Evolutionary conservation across 2,329 filamentous ascomycete genomes (phyloP).

Genomic region (Sarocladiaceae sp.): DNA sequence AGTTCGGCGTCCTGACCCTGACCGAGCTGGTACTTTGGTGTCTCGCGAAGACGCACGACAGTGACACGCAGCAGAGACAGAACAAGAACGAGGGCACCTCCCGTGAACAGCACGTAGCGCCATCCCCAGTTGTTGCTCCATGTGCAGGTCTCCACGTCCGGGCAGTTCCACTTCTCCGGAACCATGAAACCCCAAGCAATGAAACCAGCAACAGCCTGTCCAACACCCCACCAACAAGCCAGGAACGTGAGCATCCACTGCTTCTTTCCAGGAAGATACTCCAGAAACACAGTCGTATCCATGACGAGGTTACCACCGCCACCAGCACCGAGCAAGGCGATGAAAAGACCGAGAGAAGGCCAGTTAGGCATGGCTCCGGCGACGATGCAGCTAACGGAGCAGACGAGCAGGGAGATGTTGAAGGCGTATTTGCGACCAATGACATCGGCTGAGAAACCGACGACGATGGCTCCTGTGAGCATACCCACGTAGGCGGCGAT

Average conservation of each 20-base stretch:
- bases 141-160: constrained; percentile 39
- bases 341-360: constrained; percentile 59
- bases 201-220: constrained; percentile 42
- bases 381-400: constrained; percentile 51
- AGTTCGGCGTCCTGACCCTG: constrained; percentile 44
- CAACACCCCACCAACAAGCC: constrained; percentile 47
- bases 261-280: constrained; percentile 42
- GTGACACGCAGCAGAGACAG: constrained; percentile 42
- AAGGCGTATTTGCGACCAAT: constrained; percentile 66
- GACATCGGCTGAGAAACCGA: constrained; percentile 64
- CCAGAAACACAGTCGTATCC: constrained; percentile 48
- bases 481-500: constrained; percentile 57
- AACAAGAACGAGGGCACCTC: constrained; percentile 38
- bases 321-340: constrained; percentile 60
- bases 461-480: constrained; percentile 58
- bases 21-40: constrained; percentile 44
- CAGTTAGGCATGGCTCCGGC: constrained; percentile 66
- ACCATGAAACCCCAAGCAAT: constrained; percentile 43
- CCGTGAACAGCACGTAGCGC: constrained; percentile 41
- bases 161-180: constrained; percentile 42
- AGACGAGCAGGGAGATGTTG: constrained; percentile 62
- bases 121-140: constrained; percentile 44
- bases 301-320: constrained; percentile 47
- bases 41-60: constrained; percentile 41
- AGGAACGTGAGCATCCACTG: constrained; percentile 44